Conservation (phyloP, 176 grass and related monocot genomes). For the Eragrostis nindensis region DNA sequence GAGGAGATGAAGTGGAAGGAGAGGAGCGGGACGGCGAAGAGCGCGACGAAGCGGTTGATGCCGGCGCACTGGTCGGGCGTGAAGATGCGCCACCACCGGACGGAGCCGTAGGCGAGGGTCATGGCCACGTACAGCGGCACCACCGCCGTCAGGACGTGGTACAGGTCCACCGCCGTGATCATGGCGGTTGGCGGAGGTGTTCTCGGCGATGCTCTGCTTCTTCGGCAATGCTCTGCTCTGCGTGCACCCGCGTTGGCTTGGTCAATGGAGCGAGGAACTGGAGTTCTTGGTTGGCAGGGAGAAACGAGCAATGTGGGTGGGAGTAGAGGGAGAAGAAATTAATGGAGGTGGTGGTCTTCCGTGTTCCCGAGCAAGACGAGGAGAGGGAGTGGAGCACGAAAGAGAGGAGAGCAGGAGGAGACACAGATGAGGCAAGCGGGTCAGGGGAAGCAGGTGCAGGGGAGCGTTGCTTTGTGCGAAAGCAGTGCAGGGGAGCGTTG, state of each 20-base stretch:
- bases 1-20: constrained; percentile 78
- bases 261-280: constrained; percentile 53
- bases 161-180: constrained; percentile 19
- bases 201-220: constrained; percentile 83
- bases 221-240: constrained; percentile 78
- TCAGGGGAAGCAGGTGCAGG: not conserved
- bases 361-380: not conserved
- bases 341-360: not conserved
- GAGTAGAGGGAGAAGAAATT: too few species aligned
- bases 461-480: not conserved
- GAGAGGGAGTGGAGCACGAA: too few species aligned
- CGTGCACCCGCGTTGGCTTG: too few species aligned
- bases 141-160: constrained; percentile 93
- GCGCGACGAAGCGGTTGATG: constrained; percentile 80
- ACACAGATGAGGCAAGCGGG: constrained; percentile 38
- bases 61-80: constrained; percentile 75
- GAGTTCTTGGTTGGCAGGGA: not conserved
- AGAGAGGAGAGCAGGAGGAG: not conserved
- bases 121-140: constrained; percentile 83
- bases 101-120: constrained; percentile 72
- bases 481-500: not conserved
- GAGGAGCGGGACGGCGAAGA: constrained; percentile 79
- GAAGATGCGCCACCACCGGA: constrained; percentile 71
- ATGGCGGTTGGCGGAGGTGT: not conserved
- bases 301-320: too few species aligned